These are phyloP conservation scores for Diaporthe vexans DNA, from an alignment of 2,329 filamentous ascomycete species.

Conservation along the genomic window DNA sequence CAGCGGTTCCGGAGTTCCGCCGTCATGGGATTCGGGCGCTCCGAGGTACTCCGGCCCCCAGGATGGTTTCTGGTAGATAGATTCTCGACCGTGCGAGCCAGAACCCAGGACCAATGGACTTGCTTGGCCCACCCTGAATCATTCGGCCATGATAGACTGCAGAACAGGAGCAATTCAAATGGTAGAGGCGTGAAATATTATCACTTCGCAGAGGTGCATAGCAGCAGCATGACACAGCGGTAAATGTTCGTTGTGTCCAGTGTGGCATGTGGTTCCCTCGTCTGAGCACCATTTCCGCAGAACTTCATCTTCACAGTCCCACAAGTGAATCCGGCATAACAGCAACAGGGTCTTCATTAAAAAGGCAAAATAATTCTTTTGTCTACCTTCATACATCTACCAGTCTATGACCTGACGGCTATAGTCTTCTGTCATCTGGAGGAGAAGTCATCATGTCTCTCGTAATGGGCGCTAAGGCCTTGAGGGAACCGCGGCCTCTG, in stretches of 20 bases:
- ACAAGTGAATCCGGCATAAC: neutral
- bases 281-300: too few species aligned
- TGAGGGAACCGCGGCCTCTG: neutral
- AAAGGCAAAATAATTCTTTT: neutral
- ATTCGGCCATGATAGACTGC: neutral
- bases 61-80: neutral
- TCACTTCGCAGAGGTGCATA: too few species aligned
- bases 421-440: neutral
- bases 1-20: neutral
- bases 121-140: neutral
- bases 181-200: too few species aligned
- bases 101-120: neutral
- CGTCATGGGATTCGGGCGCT: neutral
- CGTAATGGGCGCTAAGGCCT: neutral
- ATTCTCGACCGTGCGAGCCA: neutral
- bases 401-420: neutral
- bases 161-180: too few species aligned
- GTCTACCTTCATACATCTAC: slow-evolving; percentile 2
- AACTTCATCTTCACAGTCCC: too few species aligned
- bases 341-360: neutral
- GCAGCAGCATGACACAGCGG: too few species aligned
- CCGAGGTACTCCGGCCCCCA: neutral
- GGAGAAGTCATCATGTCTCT: neutral
- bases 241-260: too few species aligned
- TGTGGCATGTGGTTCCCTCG: too few species aligned